phyloP scores from a whole-genome alignment of 2,329 filamentous ascomycete genomes.

The Zymoseptoria brevis region DNA sequence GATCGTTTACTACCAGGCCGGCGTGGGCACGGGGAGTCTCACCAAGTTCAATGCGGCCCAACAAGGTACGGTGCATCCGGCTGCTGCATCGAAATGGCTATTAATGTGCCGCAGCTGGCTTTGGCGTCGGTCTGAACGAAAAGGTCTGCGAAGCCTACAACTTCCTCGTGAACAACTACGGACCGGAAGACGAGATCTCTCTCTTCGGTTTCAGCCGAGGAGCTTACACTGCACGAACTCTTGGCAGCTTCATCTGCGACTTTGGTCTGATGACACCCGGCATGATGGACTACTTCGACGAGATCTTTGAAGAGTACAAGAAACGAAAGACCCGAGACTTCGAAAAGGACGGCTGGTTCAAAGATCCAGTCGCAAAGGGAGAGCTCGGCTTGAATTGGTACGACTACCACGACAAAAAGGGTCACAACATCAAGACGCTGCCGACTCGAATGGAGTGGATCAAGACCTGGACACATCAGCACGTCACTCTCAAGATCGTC shows the following conservation, averaged over 20 bases:
- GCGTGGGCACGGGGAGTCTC: conserved; percentile 19
- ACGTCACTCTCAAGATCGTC: conserved; percentile 32
- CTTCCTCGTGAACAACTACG: conserved; percentile 25
- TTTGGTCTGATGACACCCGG: conserved; percentile 20
- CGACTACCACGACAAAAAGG: not conserved
- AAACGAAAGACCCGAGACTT: conserved; percentile 7
- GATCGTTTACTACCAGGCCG: conserved; percentile 25
- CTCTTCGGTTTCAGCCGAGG: conserved; percentile 28
- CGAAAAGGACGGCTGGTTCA: conserved; percentile 12
- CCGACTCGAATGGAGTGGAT: conserved; percentile 9
- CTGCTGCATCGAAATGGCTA: not conserved
- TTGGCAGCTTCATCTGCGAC: conserved; percentile 22
- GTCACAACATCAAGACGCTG: not conserved
- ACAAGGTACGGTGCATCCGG: conserved; percentile 1
- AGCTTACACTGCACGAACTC: conserved; percentile 26
- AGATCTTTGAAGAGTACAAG: conserved; percentile 14
- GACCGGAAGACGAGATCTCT: conserved; percentile 23
- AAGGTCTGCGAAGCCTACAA: conserved; percentile 20
- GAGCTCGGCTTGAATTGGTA: conserved; percentile 10
- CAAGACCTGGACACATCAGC: conserved; percentile 14
- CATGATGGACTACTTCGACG: conserved; percentile 14
- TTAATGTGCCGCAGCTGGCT: conserved; percentile 3
- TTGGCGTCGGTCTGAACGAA: conserved; percentile 17
- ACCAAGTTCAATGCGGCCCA: conserved; percentile 12
- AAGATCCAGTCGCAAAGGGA: conserved; percentile 6